These are phyloP conservation scores for Fragilariopsis cylindrus DNA, from an alignment of 108 stramenopile genomes.

Conservation along the genomic window DNA sequence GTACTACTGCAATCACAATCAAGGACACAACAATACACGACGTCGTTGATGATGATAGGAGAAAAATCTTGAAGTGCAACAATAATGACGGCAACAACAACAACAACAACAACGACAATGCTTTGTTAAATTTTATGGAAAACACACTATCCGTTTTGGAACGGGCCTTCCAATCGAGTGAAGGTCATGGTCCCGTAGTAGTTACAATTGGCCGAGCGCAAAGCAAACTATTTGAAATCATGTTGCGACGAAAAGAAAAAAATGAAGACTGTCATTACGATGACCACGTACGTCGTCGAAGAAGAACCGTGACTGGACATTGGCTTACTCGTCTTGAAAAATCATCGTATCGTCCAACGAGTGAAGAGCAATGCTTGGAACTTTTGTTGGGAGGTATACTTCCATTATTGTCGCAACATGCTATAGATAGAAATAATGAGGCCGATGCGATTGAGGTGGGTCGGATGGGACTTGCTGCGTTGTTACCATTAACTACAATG, in stretches of 20 bases:
- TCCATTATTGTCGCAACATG: conserved; percentile 52
- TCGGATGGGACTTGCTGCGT: conserved; percentile 52
- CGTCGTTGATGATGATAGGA: background rate
- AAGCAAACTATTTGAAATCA: background rate
- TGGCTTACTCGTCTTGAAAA: background rate
- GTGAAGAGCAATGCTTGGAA: conserved; percentile 15
- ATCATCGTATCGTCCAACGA: conserved; percentile 4
- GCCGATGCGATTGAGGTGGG: conserved; percentile 60
- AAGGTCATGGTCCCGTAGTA: background rate
- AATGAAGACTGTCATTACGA: background rate
- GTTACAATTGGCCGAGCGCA: conserved; percentile 9
- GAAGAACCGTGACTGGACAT: conserved; percentile 11
- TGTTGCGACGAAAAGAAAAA: conserved; percentile 1
- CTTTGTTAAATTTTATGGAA: background rate
- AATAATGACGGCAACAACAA: background rate
- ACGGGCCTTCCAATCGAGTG: background rate
- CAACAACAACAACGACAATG: background rate
- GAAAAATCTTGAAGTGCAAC: too few species aligned
- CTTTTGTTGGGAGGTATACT: conserved; percentile 54
- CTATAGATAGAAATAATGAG: conserved; percentile 24
- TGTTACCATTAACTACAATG: conserved; percentile 49
- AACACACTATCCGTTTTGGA: conserved; percentile 7
- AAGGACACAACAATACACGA: background rate
- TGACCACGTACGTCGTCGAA: background rate
- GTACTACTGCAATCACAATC: background rate